Base-by-base conservation (phyloP, 2,329 filamentous ascomycete genomes). In the Escovopsis sp. region DNA sequence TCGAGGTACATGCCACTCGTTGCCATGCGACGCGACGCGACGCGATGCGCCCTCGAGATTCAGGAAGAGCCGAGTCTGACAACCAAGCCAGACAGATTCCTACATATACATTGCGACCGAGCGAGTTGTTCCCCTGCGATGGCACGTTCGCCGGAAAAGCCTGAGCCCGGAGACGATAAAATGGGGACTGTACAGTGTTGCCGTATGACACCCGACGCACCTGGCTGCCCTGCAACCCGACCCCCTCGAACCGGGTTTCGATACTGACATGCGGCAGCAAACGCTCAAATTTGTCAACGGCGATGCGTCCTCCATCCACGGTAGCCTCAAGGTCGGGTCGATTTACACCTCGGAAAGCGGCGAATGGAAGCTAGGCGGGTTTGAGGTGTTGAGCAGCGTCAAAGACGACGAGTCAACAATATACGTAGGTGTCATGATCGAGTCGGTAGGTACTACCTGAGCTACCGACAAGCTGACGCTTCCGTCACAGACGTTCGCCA, bases 91-190 rank as follows among this genome's bases (percentile, higher is more conserved):
- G 83, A 94, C 88, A 55, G 91, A 98, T 50, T 77, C 84, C 26
- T 89, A 91, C 58, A 91, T 98, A 48, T 95, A 96, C 60, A 87
- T 98, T 59, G 87, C 91, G 44, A 96, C 88, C 23, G 91, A 98
- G 66, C 77, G 88, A 49, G 69, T 98, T 9, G 79, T 80, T 11
- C 91, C 91, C 3, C 66, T 98, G 41, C 77, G 80, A 51, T 96
- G 91, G 91, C 81, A 93, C 55, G 80, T 93, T 38, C 86, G 83
- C 65, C 73, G 89, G 52, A 88, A 85, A 66, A 91, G 85, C 57
- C 62, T 96, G 47, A 87, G 79, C 46, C 80, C 86, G 35, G 91
- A 96, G 66, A 96, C 89, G 1, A 77, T 91, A 39, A 98, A 95
- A 76, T 98, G 91, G 91, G 91, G 91, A 0, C 64, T 98, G 35